Evolutionary conservation across 2,329 filamentous ascomycete species (phyloP), one percentile per base, ranked within the genome.

Genomic region (Claviceps purpurea): DNA sequence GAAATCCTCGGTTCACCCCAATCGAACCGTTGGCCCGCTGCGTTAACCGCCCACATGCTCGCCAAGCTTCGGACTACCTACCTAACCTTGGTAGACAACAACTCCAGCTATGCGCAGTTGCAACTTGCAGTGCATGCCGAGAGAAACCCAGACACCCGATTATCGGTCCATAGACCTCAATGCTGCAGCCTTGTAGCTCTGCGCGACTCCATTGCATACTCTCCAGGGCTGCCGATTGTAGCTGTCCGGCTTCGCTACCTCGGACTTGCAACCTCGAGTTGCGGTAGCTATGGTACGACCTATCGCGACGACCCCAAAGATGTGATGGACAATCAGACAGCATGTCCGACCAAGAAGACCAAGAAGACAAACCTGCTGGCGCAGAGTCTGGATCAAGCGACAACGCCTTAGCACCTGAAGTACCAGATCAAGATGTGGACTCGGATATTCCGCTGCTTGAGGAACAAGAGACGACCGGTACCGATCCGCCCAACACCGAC

Each of bases 341-440:
- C 61, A 66, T 78, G 75, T 65, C 69, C 62, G 72, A 76, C 61
- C 60, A 69, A 64, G 64, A 72, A 67, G 72, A 76, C 61, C 60
- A 69, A 64, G 64, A 72, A 67, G 71, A 76, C 58, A 64, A 68
- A 58, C 65, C 70, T 63, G 66, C 68, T 44, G 56, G 64, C 45
- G 67, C 65, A 61, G 68, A 70, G 56, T 62, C 63, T 54, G 61
- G 59, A 53, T 68, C 67, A 43, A 71, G 69, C 57, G 70, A 73
- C 57, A 70, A 69, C 50, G 68, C 72, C 55, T 72, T 44, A 8
- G 5, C 42, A 16, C 16, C 68, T 51, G 56, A 56, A n/a, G n/a
- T 43, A n/a, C 72, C 68, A 54, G 58, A 57, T 38, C 55, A 50
- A 30, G 57, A 61, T 39, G 57, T 51, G 37, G 57, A 61, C 47